phyloP scores from a whole-genome alignment of 179 eudicot species.

The Carnegiea gigantea region DNA sequence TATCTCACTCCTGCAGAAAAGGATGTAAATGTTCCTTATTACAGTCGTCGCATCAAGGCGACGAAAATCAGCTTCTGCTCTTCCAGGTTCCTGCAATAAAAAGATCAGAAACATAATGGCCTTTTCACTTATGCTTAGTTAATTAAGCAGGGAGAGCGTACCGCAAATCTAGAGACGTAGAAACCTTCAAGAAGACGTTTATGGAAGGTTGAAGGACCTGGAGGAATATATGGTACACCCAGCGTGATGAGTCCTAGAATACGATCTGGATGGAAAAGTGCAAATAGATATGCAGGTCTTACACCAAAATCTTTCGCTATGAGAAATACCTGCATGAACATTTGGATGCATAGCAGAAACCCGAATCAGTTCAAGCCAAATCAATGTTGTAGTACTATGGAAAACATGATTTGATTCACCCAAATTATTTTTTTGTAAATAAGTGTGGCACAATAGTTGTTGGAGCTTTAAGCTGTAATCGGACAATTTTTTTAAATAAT shows the following conservation, averaged over 20 bases:
- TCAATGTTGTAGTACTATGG: neutral
- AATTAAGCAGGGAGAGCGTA: slow-evolving; percentile 7
- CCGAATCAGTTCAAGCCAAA: neutral
- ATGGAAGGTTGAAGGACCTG: slow-evolving; percentile 23
- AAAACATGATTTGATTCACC: too few species aligned
- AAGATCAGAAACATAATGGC: neutral
- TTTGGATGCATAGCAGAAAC: neutral
- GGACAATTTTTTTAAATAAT: neutral
- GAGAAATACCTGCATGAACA: slow-evolving; percentile 45
- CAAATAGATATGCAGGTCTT: slow-evolving; percentile 41
- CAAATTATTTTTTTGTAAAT: too few species aligned
- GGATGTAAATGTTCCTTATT: slow-evolving; percentile 55
- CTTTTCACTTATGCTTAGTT: neutral
- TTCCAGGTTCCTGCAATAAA: slow-evolving; percentile 52
- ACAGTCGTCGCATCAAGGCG: slow-evolving; percentile 66
- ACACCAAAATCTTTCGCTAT: slow-evolving; percentile 72
- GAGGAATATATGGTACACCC: slow-evolving; percentile 59
- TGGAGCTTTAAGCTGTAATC: too few species aligned
- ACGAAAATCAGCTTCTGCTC: slow-evolving; percentile 77
- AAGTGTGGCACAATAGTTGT: too few species aligned
- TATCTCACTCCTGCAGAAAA: slow-evolving; percentile 58
- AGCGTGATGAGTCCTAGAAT: slow-evolving; percentile 51
- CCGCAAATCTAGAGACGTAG: slow-evolving; percentile 61
- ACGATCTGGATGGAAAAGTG: slow-evolving; percentile 50
- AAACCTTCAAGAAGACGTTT: slow-evolving; percentile 57